These are phyloP conservation scores for Escovopsis sp. DNA, from an alignment of 2,329 filamentous ascomycete genomes.

Conservation along the genomic window DNA sequence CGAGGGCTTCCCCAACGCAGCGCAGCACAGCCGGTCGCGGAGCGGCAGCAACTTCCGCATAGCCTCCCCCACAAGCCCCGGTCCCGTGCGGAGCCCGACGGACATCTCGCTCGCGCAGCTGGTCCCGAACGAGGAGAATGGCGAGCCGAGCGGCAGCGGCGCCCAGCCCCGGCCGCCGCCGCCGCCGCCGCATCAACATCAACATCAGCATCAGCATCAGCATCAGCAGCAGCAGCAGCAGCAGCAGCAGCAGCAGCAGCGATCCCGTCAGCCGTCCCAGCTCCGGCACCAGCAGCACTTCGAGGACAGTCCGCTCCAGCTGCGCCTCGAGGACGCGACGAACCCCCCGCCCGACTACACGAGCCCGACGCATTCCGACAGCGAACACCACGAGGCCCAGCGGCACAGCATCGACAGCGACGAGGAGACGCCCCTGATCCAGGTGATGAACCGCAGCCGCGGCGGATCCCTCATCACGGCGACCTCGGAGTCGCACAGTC, in stretches of 20 bases:
- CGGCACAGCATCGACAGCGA: slow-evolving; percentile 45
- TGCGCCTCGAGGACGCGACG: slow-evolving; percentile 37
- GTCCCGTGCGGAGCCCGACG: slow-evolving; percentile 78
- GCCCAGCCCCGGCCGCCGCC: too few species aligned
- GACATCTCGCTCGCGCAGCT: slow-evolving; percentile 90
- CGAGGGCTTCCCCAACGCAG: slow-evolving; percentile 34
- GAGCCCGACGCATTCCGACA: slow-evolving; percentile 47
- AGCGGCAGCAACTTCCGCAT: slow-evolving; percentile 55
- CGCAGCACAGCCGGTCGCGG: slow-evolving; percentile 52
- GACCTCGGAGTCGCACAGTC: slow-evolving; percentile 11
- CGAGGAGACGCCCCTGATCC: slow-evolving; percentile 41
- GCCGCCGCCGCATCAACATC: too few species aligned
- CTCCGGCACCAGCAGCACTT: slow-evolving; percentile 10
- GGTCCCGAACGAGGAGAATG: slow-evolving; percentile 54
- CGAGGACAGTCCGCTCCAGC: slow-evolving; percentile 23
- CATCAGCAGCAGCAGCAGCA: too few species aligned
- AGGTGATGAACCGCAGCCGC: slow-evolving; percentile 34
- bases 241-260: too few species aligned
- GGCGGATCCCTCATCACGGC: slow-evolving; percentile 32
- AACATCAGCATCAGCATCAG: too few species aligned
- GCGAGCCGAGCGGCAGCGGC: slow-evolving; percentile 35
- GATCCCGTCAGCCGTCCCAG: not conserved
- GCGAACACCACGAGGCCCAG: slow-evolving; percentile 20
- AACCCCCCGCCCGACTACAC: slow-evolving; percentile 59
- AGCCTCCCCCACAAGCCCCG: slow-evolving; percentile 66